A percentile compares a stretch with the other conserved stretches of the same genome.
phyloP scores from a whole-genome alignment of 805 yeast genomes.

The Hanseniaspora singularis region DNA sequence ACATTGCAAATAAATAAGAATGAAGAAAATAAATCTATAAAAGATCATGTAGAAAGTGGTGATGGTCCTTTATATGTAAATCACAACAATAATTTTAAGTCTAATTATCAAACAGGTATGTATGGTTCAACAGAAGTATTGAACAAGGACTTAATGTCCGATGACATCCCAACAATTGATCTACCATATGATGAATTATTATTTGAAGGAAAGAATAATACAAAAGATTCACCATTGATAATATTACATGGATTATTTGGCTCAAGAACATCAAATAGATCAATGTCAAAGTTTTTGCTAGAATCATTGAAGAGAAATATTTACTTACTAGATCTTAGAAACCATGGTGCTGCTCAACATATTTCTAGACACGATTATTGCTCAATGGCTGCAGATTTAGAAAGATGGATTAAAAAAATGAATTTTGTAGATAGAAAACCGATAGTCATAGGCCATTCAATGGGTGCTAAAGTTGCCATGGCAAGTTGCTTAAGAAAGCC shows the following conservation, averaged over 20 bases:
- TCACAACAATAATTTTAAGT: slow-evolving; percentile 23
- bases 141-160: slow-evolving; percentile 24
- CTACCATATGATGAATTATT: slow-evolving; percentile 38
- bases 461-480: slow-evolving; percentile 95
- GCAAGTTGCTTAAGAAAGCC: slow-evolving; percentile 64
- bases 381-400: slow-evolving; percentile 77
- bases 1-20: neutral
- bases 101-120: slow-evolving; percentile 22
- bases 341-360: slow-evolving; percentile 90
- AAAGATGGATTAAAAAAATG: slow-evolving; percentile 41
- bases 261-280: slow-evolving; percentile 62
- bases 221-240: slow-evolving; percentile 47
- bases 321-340: slow-evolving; percentile 65
- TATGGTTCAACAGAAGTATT: slow-evolving; percentile 24
- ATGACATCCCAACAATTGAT: slow-evolving; percentile 40
- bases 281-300: slow-evolving; percentile 55
- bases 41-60: neutral
- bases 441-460: slow-evolving; percentile 65
- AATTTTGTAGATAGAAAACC: slow-evolving; percentile 34
- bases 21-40: neutral
- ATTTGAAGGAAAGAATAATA: slow-evolving; percentile 18
- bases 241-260: slow-evolving; percentile 88
- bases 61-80: slow-evolving; percentile 22
- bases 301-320: slow-evolving; percentile 42
- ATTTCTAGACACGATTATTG: slow-evolving; percentile 60